Evolutionary conservation across 805 yeast species (phyloP).

Genomic region (Candida pseudofarinosa): DNA sequence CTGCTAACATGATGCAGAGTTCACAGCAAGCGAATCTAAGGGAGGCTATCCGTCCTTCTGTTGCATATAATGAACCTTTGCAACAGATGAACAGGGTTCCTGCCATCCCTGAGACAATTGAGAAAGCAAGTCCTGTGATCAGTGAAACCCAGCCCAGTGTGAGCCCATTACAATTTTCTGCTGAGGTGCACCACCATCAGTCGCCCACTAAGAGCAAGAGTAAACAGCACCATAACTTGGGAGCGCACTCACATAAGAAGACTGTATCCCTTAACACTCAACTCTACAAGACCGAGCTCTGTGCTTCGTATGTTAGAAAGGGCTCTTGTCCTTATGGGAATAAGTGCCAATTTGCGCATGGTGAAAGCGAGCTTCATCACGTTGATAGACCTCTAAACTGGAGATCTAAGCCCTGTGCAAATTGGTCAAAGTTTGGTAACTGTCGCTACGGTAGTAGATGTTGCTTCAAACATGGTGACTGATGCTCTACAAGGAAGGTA

Average conservation of each 20-base stretch:
- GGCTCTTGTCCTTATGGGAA: constrained; percentile 79
- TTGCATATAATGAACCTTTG: neutral
- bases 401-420: constrained; percentile 88
- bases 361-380: constrained; percentile 66
- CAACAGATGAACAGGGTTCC: neutral
- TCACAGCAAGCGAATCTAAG: neutral
- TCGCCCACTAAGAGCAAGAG: neutral
- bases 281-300: constrained; percentile 85
- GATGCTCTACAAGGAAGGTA: too few relatives aligned
- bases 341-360: constrained; percentile 95
- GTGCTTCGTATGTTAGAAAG: constrained; percentile 69
- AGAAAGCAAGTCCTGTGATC: neutral
- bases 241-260: constrained; percentile 8
- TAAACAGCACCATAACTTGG: constrained; percentile 1
- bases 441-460: constrained; percentile 91
- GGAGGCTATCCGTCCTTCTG: neutral
- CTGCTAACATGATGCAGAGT: neutral
- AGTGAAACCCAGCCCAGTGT: neutral
- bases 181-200: neutral
- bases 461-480: constrained; percentile 75
- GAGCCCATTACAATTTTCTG: neutral
- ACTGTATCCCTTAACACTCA: constrained; percentile 46
- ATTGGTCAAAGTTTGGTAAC: constrained; percentile 76
- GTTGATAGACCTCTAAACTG: constrained; percentile 77
- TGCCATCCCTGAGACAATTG: neutral